phyloP scores from a whole-genome alignment of 352 stramenopile species.

The Pythium sp. region DNA sequence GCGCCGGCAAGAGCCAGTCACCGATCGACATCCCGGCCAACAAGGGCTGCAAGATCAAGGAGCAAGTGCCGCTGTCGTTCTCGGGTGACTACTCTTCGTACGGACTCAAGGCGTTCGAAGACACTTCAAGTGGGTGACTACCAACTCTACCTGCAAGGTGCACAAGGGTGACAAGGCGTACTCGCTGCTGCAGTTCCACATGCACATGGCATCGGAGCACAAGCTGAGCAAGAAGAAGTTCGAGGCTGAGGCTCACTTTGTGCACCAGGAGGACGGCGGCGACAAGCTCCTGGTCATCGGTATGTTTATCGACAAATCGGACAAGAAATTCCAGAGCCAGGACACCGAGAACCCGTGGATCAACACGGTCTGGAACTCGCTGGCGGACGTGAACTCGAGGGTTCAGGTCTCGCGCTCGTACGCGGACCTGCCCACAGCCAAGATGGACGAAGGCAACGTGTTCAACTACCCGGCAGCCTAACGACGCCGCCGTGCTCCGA shows the following conservation, averaged over 20 bases:
- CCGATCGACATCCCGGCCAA: conserved; percentile 15
- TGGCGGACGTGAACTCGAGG: conserved; percentile 14
- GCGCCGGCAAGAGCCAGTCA: conserved; percentile 16
- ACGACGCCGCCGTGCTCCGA: conserved; percentile 55
- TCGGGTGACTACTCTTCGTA: conserved; percentile 19
- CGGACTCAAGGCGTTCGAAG: conserved; percentile 12
- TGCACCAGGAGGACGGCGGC: conserved; percentile 32
- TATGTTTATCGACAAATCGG: conserved; percentile 19
- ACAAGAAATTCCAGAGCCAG: background rate
- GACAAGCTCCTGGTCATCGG: conserved; percentile 25
- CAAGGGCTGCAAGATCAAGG: conserved; percentile 1
- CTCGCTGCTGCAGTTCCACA: conserved; percentile 38
- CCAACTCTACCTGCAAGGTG: conserved; percentile 15
- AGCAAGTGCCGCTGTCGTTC: conserved; percentile 15
- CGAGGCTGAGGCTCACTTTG: conserved; percentile 40
- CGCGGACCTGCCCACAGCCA: conserved; percentile 10
- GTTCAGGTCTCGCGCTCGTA: conserved; percentile 20
- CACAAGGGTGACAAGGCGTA: conserved; percentile 24
- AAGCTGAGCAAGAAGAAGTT: conserved; percentile 29
- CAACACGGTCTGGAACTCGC: conserved; percentile 17
- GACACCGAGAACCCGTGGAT: conserved; percentile 12
- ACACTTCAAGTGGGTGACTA: conserved; percentile 19
- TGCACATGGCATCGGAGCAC: conserved; percentile 45
- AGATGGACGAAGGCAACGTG: conserved; percentile 22
- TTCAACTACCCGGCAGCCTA: conserved; percentile 74